Conservation (phyloP, 2,329 filamentous ascomycete species). For the Tolypocladium tundrense region DNA sequence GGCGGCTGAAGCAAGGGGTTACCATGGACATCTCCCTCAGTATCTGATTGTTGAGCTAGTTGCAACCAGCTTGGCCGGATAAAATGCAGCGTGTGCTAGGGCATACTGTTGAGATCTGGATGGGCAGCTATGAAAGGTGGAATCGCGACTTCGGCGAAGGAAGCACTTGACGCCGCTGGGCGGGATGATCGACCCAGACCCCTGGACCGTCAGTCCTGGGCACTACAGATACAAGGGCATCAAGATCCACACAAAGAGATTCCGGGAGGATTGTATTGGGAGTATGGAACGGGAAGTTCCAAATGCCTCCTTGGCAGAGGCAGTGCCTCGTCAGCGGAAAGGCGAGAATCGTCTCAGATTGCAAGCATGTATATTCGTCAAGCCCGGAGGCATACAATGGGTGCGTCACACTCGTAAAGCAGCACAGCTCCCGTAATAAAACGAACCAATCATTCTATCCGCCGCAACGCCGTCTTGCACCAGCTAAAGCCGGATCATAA, state of each 20-base stretch:
- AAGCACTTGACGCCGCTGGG: no score
- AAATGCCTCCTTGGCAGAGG: background rate
- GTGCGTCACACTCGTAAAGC: background rate
- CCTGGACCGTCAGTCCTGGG: no score
- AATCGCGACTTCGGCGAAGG: no score
- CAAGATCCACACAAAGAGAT: background rate
- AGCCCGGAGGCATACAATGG: background rate
- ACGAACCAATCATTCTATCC: slow-evolving; percentile 13
- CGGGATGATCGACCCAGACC: no score
- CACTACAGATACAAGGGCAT: no score
- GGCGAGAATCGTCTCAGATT: background rate
- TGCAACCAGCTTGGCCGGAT: background rate
- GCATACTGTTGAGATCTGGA: background rate
- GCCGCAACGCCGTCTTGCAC: slow-evolving; percentile 18
- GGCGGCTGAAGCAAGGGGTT: background rate
- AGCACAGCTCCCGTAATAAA: background rate
- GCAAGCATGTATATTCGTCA: background rate
- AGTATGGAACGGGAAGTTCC: background rate
- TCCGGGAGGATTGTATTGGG: background rate
- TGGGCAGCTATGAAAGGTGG: no score
- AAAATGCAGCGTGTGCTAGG: background rate
- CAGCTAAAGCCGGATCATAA: background rate
- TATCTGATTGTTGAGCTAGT: no score
- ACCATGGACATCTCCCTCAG: no score
- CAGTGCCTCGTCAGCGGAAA: background rate